Conservation (phyloP, 2,329 filamentous ascomycete species). For the Capronia americana region DNA sequence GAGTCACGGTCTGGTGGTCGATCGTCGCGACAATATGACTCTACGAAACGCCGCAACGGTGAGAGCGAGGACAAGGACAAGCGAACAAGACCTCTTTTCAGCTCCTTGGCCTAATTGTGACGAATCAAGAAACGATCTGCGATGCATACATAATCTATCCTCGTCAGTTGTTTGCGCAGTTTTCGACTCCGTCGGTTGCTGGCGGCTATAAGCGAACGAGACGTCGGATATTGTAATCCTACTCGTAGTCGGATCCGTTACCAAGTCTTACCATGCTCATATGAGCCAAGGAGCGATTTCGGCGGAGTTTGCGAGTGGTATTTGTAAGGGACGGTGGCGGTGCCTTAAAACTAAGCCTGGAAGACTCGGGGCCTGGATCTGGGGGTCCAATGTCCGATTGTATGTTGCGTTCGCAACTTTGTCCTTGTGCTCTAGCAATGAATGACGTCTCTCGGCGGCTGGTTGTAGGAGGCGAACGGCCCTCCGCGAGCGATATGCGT, state of each 20-base stretch:
- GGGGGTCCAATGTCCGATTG: background rate
- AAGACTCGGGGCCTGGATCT: background rate
- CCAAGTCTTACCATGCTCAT: background rate
- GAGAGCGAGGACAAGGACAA: conserved; percentile 1
- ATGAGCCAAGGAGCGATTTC: conserved; percentile 13
- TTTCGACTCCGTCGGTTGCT: background rate
- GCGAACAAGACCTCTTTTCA: conserved; percentile 16
- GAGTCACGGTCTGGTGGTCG: conserved; percentile 9
- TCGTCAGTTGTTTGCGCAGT: background rate
- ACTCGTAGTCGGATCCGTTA: background rate
- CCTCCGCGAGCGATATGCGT: background rate
- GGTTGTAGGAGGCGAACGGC: background rate
- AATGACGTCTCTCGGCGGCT: background rate
- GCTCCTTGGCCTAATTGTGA: conserved; percentile 18
- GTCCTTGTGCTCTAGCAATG: background rate
- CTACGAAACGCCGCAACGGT: conserved; percentile 16
- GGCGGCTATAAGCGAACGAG: background rate
- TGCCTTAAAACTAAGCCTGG: background rate
- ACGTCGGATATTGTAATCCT: background rate
- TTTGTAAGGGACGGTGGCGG: background rate
- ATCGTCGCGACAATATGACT: conserved; percentile 17
- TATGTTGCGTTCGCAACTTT: background rate
- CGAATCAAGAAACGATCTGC: conserved; percentile 23
- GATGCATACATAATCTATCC: conserved; percentile 4
- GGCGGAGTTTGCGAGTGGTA: conserved; percentile 2